Percentiles rank a stretch among this genome's conserved stretches.
Evolutionary conservation across 2,329 filamentous ascomycete genomes (phyloP).

Genomic region (Periglandula ipomoeae): DNA sequence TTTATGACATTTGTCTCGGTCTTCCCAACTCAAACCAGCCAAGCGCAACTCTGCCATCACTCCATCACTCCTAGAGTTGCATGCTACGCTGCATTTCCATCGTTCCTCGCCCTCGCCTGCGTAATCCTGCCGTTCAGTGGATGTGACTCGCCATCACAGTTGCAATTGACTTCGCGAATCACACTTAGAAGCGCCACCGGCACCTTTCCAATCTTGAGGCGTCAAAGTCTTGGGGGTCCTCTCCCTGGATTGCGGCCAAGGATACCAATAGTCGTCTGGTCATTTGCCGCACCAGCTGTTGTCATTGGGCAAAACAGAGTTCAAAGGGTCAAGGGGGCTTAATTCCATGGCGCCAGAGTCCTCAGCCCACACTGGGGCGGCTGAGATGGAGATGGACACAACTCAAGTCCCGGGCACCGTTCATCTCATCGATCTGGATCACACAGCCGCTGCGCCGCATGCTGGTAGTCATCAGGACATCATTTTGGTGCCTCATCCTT

Average conservation of each 20-base stretch:
- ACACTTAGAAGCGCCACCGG: not conserved
- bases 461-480: slow-evolving; percentile 28
- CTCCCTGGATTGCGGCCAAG: not conserved
- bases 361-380: not conserved
- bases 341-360: not conserved
- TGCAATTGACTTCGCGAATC: not conserved
- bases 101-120: not conserved
- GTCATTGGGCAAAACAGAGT: not conserved
- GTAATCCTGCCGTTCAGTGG: not conserved
- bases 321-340: not conserved
- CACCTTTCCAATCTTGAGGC: not conserved
- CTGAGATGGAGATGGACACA: slow-evolving; percentile 9
- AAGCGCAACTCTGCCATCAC: not conserved
- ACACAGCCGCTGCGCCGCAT: slow-evolving; percentile 22
- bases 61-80: not conserved
- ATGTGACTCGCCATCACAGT: not conserved
- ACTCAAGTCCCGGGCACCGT: slow-evolving; percentile 28
- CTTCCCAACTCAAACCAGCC: not conserved
- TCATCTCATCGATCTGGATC: slow-evolving; percentile 29
- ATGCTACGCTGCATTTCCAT: not conserved
- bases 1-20: not conserved
- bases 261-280: not conserved
- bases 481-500: slow-evolving; percentile 41
- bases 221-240: not conserved
- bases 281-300: not conserved